Conservation (phyloP, 1,139 yeast species). For the Sugiyamaella xylanicola region DNA sequence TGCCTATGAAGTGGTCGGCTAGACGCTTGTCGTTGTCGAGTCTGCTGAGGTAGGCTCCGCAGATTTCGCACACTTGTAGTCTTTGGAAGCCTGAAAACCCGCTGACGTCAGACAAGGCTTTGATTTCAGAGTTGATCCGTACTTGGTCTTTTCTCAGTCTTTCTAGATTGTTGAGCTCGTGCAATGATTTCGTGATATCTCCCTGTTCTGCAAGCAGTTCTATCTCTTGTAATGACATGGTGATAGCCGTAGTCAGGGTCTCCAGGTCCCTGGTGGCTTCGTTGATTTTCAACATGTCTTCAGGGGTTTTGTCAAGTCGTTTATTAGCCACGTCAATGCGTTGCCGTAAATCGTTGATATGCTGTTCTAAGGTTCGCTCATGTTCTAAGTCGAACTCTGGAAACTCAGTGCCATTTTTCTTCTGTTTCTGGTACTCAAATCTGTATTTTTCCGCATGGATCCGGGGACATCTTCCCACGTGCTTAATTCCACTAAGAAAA, state of each 20-base stretch:
- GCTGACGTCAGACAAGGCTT: slow-evolving; percentile 65
- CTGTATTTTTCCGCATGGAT: slow-evolving; percentile 77
- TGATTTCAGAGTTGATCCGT: slow-evolving; percentile 52
- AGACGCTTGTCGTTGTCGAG: slow-evolving; percentile 86
- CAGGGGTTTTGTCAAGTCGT: slow-evolving; percentile 74
- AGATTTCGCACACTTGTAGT: slow-evolving; percentile 84
- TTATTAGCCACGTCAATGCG: slow-evolving; percentile 66
- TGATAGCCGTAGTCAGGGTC: slow-evolving; percentile 63
- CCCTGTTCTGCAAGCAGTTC: slow-evolving; percentile 55
- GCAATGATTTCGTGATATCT: slow-evolving; percentile 56
- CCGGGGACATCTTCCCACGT: slow-evolving; percentile 77
- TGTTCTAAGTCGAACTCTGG: slow-evolving; percentile 76
- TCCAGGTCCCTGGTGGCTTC: slow-evolving; percentile 68
- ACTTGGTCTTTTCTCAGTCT: slow-evolving; percentile 46
- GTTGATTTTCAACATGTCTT: slow-evolving; percentile 67
- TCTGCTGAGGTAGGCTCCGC: slow-evolving; percentile 88
- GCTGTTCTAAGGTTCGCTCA: slow-evolving; percentile 53
- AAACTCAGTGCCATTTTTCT: slow-evolving; percentile 57
- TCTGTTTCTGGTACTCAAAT: slow-evolving; percentile 64
- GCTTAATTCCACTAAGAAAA: slow-evolving; percentile 78
- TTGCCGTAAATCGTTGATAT: slow-evolving; percentile 67
- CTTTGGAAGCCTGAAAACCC: slow-evolving; percentile 91
- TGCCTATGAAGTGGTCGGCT: slow-evolving; percentile 91
- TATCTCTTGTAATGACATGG: slow-evolving; percentile 70
- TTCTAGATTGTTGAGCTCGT: slow-evolving; percentile 46